A percentile compares a stretch with the other conserved stretches of the same genome.
Conservation (phyloP, 2,329 filamentous ascomycete genomes). For the Fusarium nygamai region DNA sequence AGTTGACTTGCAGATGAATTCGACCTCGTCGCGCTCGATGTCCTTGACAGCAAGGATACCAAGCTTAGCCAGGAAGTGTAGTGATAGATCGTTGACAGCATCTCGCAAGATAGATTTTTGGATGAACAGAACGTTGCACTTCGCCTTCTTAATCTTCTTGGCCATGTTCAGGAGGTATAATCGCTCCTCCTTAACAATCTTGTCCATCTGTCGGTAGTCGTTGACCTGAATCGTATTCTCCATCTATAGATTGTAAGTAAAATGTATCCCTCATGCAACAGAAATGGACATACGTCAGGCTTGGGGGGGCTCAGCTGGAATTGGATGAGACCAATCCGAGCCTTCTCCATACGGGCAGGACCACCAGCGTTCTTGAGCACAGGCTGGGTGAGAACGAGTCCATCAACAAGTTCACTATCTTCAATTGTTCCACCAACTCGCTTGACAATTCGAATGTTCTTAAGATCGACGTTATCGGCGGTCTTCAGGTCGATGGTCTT, state of each 20-base stretch:
- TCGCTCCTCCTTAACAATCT: slow-evolving; percentile 99
- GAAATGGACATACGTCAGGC: slow-evolving; percentile 76
- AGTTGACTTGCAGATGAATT: slow-evolving; percentile 99
- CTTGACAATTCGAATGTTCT: slow-evolving; percentile 97
- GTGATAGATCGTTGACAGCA: slow-evolving; percentile 94
- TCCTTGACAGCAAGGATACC: slow-evolving; percentile 97
- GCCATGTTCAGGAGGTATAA: slow-evolving; percentile 98
- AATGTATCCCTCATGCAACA: not conserved
- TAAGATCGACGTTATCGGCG: slow-evolving; percentile 94
- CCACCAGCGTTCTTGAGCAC: slow-evolving; percentile 95
- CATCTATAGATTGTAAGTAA: slow-evolving; percentile 69
- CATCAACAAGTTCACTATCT: slow-evolving; percentile 96
- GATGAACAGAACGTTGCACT: slow-evolving; percentile 98
- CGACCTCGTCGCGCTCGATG: slow-evolving; percentile 97
- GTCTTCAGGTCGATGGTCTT: slow-evolving; percentile 96
- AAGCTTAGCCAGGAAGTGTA: slow-evolving; percentile 97
- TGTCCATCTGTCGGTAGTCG: slow-evolving; percentile 99
- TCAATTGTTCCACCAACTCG: slow-evolving; percentile 98
- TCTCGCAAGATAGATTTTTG: slow-evolving; percentile 98
- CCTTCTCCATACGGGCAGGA: slow-evolving; percentile 94
- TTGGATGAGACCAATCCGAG: slow-evolving; percentile 94
- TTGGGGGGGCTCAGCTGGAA: slow-evolving; percentile 99
- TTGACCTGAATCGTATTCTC: slow-evolving; percentile 99
- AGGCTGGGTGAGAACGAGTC: slow-evolving; percentile 88
- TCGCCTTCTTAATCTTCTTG: slow-evolving; percentile 99